Evolutionary conservation across 192 early-diverging fungal species (phyloP).

Genomic region (Entomortierella parvispora): DNA sequence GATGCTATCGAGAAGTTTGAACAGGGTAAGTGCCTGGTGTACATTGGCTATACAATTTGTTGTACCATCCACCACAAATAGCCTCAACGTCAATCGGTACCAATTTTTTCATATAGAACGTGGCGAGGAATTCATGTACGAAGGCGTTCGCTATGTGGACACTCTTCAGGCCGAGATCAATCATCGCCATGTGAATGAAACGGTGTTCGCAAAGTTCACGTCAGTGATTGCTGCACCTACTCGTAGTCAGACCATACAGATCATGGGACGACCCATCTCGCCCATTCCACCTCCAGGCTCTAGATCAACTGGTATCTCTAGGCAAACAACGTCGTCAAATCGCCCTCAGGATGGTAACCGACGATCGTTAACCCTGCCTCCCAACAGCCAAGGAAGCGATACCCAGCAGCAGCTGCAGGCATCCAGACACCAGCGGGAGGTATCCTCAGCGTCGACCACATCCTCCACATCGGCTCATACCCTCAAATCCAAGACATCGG

Average conservation of each 20-base stretch:
- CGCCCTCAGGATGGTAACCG: not conserved
- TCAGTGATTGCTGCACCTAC: slow-evolving; percentile 44
- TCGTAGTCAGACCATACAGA: slow-evolving; percentile 39
- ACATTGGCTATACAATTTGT: too few relatives aligned
- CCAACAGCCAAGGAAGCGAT: too few relatives aligned
- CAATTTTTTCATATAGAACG: slow-evolving; percentile 2
- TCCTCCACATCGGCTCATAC: slow-evolving; percentile 12
- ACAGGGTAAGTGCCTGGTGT: slow-evolving; percentile 44
- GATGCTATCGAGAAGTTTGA: slow-evolving; percentile 65
- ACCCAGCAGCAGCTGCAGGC: not conserved
- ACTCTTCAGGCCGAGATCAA: slow-evolving; percentile 56
- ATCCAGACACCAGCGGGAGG: slow-evolving; percentile 12
- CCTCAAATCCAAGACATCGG: slow-evolving; percentile 30
- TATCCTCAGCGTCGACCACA: not conserved
- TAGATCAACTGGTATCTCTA: not conserved
- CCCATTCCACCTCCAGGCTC: slow-evolving; percentile 2
- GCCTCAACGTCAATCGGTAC: not conserved
- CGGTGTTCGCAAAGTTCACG: slow-evolving; percentile 60
- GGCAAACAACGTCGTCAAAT: not conserved
- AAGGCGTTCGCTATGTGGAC: slow-evolving; percentile 21
- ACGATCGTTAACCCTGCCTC: not conserved
- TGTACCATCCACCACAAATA: too few relatives aligned
- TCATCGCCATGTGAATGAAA: slow-evolving; percentile 65
- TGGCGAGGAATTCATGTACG: slow-evolving; percentile 28
- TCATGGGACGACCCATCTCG: slow-evolving; percentile 36